phyloP scores from a whole-genome alignment of 768 basidiomycete species.

The Leccinum obscurum region DNA sequence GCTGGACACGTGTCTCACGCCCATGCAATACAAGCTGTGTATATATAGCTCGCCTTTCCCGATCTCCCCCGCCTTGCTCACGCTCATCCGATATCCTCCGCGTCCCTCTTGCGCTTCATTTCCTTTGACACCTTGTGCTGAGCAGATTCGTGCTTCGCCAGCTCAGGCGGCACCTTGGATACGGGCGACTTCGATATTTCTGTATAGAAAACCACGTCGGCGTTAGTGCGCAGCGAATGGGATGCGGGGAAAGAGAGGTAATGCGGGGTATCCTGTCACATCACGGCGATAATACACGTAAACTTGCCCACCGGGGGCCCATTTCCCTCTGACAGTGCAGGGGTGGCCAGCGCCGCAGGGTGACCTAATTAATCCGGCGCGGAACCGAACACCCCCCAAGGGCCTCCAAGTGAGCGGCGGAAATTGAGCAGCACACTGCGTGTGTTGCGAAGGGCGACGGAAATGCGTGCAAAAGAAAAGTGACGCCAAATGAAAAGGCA shows the following conservation, averaged over 20 bases:
- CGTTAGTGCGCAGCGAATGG: slow-evolving; percentile 18
- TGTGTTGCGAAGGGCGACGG: background rate
- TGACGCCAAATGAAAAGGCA: background rate
- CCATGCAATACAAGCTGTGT: background rate
- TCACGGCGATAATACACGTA: slow-evolving; percentile 7
- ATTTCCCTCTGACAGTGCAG: background rate
- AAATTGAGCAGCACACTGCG: slow-evolving; percentile 8
- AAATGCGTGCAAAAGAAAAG: slow-evolving; percentile 5
- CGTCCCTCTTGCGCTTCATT: slow-evolving; percentile 93
- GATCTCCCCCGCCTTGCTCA: background rate
- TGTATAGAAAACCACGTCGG: slow-evolving; percentile 28
- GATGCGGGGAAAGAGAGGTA: slow-evolving; percentile 16
- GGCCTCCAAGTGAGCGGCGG: background rate
- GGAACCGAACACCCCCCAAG: slow-evolving; percentile 3
- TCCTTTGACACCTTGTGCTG: slow-evolving; percentile 89
- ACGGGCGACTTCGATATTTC: slow-evolving; percentile 95
- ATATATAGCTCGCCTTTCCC: background rate
- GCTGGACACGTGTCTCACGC: background rate
- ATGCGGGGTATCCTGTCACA: slow-evolving; percentile 9
- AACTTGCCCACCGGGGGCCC: background rate
- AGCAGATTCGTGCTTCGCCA: slow-evolving; percentile 90
- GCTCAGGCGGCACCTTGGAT: slow-evolving; percentile 82
- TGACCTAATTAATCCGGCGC: background rate
- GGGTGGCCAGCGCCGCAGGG: background rate
- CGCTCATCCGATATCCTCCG: slow-evolving; percentile 62